phyloP scores from a whole-genome alignment of 2,329 filamentous ascomycete species.

The Canariomyces notabilis region DNA sequence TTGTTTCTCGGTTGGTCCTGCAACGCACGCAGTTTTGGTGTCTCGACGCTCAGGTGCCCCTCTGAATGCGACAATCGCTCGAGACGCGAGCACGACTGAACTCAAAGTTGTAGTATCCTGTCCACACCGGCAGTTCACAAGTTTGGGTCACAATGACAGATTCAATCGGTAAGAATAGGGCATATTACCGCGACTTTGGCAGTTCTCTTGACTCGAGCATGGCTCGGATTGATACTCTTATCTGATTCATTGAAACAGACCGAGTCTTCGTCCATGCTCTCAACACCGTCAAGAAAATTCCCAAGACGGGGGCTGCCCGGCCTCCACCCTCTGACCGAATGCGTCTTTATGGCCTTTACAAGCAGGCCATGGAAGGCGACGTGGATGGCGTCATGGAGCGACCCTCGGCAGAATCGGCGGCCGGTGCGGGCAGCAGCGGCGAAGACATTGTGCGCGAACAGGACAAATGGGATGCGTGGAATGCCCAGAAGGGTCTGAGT shows the following conservation, averaged over 20 bases:
- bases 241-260: slow-evolving; percentile 51
- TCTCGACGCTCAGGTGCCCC: neutral
- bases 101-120: neutral
- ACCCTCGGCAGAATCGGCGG: slow-evolving; percentile 42
- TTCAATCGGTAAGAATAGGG: slow-evolving; percentile 47
- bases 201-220: neutral
- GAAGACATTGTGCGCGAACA: slow-evolving; percentile 56
- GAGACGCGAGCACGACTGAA: slow-evolving; percentile 2
- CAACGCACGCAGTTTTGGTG: neutral
- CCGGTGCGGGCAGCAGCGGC: slow-evolving; percentile 38
- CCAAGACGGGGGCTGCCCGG: slow-evolving; percentile 83
- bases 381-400: slow-evolving; percentile 91
- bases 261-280: slow-evolving; percentile 98
- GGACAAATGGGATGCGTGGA: slow-evolving; percentile 92
- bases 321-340: slow-evolving; percentile 81
- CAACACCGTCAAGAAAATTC: slow-evolving; percentile 97
- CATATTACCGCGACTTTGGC: too few species aligned
- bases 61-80: slow-evolving; percentile 7
- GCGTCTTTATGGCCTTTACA: slow-evolving; percentile 95
- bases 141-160: slow-evolving; percentile 41
- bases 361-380: slow-evolving; percentile 98
- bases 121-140: neutral
- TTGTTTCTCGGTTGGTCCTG: neutral
- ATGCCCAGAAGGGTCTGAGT: slow-evolving; percentile 73
- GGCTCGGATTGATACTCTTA: slow-evolving; percentile 5